Conservation (phyloP, 768 basidiomycete genomes). For the Cyathus striatus region DNA sequence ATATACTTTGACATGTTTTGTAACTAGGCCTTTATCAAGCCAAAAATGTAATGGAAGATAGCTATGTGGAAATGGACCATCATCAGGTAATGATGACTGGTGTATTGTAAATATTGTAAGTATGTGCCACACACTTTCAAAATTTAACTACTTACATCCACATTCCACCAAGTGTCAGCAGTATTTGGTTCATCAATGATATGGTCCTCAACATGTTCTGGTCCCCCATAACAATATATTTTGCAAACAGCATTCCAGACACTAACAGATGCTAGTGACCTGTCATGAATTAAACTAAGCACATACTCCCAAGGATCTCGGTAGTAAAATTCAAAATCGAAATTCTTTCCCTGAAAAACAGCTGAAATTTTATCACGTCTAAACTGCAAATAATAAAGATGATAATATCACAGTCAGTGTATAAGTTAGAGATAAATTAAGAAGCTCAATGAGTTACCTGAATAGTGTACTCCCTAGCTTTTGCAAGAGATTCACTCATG, state of each 20-base stretch:
- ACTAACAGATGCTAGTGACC: constrained; percentile 8
- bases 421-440: not conserved
- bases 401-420: not conserved
- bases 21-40: constrained; percentile 24
- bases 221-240: constrained; percentile 12
- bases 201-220: constrained; percentile 9
- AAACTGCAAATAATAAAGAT: too few relatives aligned
- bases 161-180: constrained; percentile 21
- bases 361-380: constrained; percentile 7
- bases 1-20: constrained; percentile 16
- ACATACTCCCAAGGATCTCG: constrained; percentile 23
- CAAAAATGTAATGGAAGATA: constrained; percentile 21
- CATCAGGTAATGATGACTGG: constrained; percentile 13
- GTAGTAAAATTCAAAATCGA: constrained; percentile 16
- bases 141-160: constrained; percentile 12
- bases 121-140: constrained; percentile 1
- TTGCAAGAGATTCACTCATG: constrained; percentile 10
- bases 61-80: constrained; percentile 13
- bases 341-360: constrained; percentile 8
- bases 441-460: constrained; percentile 7
- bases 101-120: not conserved
- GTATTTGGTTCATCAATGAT: constrained; percentile 22
- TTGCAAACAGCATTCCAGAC: constrained; percentile 18
- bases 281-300: constrained; percentile 12
- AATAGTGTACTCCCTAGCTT: constrained; percentile 14